A percentile compares a stretch with the other conserved stretches of the same genome.
Conservation (phyloP, 805 yeast genomes). For the Tetrapisispora nanseiensis region DNA sequence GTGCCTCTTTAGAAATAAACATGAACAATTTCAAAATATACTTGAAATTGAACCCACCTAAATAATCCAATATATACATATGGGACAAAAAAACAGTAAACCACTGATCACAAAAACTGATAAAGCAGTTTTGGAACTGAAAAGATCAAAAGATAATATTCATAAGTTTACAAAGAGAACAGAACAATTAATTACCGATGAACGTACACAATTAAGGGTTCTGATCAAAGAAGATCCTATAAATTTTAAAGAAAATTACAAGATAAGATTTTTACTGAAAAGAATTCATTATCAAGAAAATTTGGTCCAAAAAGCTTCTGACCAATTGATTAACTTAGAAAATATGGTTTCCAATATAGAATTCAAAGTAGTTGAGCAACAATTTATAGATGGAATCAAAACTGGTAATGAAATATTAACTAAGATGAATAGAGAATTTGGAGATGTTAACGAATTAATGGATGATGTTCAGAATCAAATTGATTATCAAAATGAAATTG, state of each 20-base stretch:
- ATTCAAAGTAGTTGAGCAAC: slow-evolving; percentile 80
- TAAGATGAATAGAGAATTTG: slow-evolving; percentile 69
- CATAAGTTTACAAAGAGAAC: slow-evolving; percentile 55
- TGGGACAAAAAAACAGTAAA: slow-evolving; percentile 35
- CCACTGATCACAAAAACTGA: slow-evolving; percentile 75
- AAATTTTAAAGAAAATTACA: slow-evolving; percentile 52
- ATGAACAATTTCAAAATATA: no score
- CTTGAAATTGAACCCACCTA: background rate
- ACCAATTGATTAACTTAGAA: slow-evolving; percentile 73
- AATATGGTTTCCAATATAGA: slow-evolving; percentile 72
- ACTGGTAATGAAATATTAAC: slow-evolving; percentile 73
- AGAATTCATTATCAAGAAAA: slow-evolving; percentile 76
- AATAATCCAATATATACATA: slow-evolving; percentile 1
- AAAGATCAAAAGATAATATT: slow-evolving; percentile 78
- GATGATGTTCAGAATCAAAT: slow-evolving; percentile 80
- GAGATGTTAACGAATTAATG: slow-evolving; percentile 67
- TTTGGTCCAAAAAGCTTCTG: slow-evolving; percentile 58
- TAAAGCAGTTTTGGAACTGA: slow-evolving; percentile 74
- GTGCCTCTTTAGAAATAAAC: no score
- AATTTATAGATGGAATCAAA: slow-evolving; percentile 68
- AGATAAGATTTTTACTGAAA: slow-evolving; percentile 48
- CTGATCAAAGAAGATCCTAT: slow-evolving; percentile 27
- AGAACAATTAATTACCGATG: slow-evolving; percentile 46
- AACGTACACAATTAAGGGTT: slow-evolving; percentile 33
- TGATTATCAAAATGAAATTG: slow-evolving; percentile 65